A percentile compares a stretch with the other conserved stretches of the same genome.
Evolutionary conservation across 371 early-diverging fungal genomes (phyloP).

Genomic region (Lichtheimia hyalospora): DNA sequence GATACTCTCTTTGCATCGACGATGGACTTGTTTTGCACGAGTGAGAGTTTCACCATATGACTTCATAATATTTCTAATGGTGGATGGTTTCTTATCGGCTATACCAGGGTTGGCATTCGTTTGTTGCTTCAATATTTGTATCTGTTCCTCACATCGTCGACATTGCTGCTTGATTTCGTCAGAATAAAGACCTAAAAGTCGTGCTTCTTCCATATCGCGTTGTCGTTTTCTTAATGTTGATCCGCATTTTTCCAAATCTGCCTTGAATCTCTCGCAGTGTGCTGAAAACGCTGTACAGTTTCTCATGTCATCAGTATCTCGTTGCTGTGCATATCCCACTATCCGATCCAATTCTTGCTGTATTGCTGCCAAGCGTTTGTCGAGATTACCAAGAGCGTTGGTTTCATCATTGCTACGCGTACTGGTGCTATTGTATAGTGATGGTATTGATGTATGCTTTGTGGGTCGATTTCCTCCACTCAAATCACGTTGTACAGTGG

Average conservation of each 20-base stretch:
- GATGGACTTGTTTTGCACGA: slow-evolving; percentile 28
- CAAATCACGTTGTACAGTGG: slow-evolving; percentile 4
- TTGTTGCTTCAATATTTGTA: slow-evolving; percentile 39
- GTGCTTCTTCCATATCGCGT: slow-evolving; percentile 25
- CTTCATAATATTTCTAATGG: slow-evolving; percentile 31
- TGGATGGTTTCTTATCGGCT: slow-evolving; percentile 30
- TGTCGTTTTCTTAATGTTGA: slow-evolving; percentile 18
- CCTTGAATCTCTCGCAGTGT: slow-evolving; percentile 13
- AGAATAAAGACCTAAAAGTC: slow-evolving; percentile 17
- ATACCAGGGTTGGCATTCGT: slow-evolving; percentile 31
- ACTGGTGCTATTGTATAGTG: slow-evolving; percentile 3
- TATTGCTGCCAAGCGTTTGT: slow-evolving; percentile 2
- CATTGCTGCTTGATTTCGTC: slow-evolving; percentile 22
- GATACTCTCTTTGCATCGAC: slow-evolving; percentile 27
- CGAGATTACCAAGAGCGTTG: neutral
- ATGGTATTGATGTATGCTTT: neutral
- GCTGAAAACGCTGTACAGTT: slow-evolving; percentile 19
- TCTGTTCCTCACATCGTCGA: slow-evolving; percentile 38
- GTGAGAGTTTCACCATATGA: slow-evolving; percentile 32
- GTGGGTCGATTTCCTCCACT: neutral
- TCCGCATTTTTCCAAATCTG: neutral
- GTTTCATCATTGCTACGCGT: slow-evolving; percentile 2
- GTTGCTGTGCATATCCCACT: neutral
- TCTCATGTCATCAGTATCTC: neutral
- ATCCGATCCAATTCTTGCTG: slow-evolving; percentile 6